Evolutionary conservation across 2,329 filamentous ascomycete species (phyloP), one percentile per base, ranked within the genome.

Genomic region (Chrysosporium queenslandicum): DNA sequence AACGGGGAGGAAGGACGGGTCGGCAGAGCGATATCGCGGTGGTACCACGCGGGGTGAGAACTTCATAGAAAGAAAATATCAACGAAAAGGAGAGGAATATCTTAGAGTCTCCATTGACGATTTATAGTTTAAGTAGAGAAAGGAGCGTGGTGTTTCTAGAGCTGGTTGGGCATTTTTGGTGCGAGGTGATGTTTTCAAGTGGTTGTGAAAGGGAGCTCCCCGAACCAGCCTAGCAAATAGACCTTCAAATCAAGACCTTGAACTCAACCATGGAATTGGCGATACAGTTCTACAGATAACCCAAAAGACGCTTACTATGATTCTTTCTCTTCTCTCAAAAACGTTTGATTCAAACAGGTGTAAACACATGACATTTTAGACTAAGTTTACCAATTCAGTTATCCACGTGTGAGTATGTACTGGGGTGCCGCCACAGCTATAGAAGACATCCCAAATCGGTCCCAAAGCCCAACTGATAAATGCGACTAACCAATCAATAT

Each of bases 311-410:
- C 5, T 6, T 30, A 30, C 29, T 11, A 30, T 30, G 29, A 30
- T 6, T 30, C 29, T 30, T 30, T 30, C 5, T 11, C 29, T 30
- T 30, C 11, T 30, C 29, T 30, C 5, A 5, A 6, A 30, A 30
- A 30, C 29, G 29, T 12, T n/a, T n/a, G n/a, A n/a, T n/a, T n/a
- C 27, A 29, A 27, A 23, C 27, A 47, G 18, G 8, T 47, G 27
- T 37, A 49, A 50, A 50, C 23, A 50, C 16, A 23, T 43, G 21
- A 45, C 39, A 45, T 37, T 45, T 34, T 45, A 16, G 40, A 51
- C 37, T 42, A 36, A 49, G 36, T 29, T 41, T 49, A 51, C 49
- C 23, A 39, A 45, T 51, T 25, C 34, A 51, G 49, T 40, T 40
- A 45, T 25, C 42, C 47, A 32, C 20, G 16, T 16, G 34, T 42